Conservation (phyloP, 495 filamentous ascomycete genomes). For the Xylaria venustula region DNA sequence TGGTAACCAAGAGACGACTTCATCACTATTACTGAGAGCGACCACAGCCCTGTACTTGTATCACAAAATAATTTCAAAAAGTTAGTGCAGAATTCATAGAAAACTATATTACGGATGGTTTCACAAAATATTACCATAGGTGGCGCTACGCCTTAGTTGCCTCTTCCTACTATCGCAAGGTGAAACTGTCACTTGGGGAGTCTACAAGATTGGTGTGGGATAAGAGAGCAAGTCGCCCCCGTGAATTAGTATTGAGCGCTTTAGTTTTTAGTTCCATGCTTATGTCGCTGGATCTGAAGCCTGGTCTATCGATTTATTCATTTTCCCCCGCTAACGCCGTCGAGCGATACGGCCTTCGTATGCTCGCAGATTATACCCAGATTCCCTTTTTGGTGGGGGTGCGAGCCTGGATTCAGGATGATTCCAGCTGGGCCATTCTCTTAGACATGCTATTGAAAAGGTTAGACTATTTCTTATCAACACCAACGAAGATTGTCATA, state of each 20-base stretch:
- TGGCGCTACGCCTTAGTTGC: too few species aligned
- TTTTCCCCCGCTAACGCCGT: constrained; percentile 16
- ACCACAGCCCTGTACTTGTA: too few species aligned
- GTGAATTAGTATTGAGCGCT: neutral
- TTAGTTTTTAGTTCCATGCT: neutral
- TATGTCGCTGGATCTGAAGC: constrained; percentile 10
- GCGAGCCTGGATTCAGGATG: constrained; percentile 1
- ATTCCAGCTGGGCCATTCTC: constrained; percentile 41
- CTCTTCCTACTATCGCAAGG: too few species aligned
- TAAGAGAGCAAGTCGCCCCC: neutral
- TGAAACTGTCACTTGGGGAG: too few species aligned
- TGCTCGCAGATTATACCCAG: neutral
- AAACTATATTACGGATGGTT: too few species aligned
- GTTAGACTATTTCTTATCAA: constrained; percentile 24
- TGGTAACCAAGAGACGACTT: too few species aligned
- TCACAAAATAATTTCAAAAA: too few species aligned
- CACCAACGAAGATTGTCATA: neutral
- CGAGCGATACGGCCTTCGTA: constrained; percentile 8
- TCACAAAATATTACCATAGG: too few species aligned
- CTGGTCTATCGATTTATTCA: neutral
- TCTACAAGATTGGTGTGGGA: too few species aligned
- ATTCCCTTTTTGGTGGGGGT: constrained; percentile 1
- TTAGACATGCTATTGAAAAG: constrained; percentile 44
- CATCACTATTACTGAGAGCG: too few species aligned
- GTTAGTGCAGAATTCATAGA: too few species aligned